phyloP scores from a whole-genome alignment of 1,139 yeast species.

The Kodamaea suecica region DNA sequence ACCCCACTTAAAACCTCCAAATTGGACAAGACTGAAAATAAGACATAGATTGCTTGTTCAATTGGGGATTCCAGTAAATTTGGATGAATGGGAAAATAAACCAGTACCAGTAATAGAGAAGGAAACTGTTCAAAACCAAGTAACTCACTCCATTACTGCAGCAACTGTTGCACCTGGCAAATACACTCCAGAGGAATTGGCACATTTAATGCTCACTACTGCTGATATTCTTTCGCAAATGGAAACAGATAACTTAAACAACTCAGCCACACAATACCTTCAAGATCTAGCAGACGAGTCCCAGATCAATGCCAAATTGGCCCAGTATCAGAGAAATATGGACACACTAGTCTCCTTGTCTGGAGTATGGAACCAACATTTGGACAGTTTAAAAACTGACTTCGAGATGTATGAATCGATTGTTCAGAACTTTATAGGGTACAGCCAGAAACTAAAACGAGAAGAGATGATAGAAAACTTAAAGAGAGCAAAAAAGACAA shows the following conservation, averaged over 20 bases:
- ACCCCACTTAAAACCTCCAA: slow-evolving; percentile 48
- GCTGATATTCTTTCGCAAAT: slow-evolving; percentile 27
- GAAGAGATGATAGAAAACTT: slow-evolving; percentile 45
- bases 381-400: slow-evolving; percentile 44
- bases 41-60: slow-evolving; percentile 55
- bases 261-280: slow-evolving; percentile 31
- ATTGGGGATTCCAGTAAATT: slow-evolving; percentile 58
- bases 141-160: slow-evolving; percentile 2
- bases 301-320: slow-evolving; percentile 26
- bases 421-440: slow-evolving; percentile 68
- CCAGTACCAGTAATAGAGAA: slow-evolving; percentile 4
- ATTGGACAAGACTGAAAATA: slow-evolving; percentile 58
- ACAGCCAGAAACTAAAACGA: slow-evolving; percentile 56
- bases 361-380: slow-evolving; percentile 49
- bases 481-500: slow-evolving; percentile 20
- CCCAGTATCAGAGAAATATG: slow-evolving; percentile 28
- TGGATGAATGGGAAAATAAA: slow-evolving; percentile 41
- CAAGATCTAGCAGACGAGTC: slow-evolving; percentile 19
- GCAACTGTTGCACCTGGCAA: slow-evolving; percentile 24
- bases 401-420: slow-evolving; percentile 66
- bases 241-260: slow-evolving; percentile 37
- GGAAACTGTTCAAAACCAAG: slow-evolving; percentile 1
- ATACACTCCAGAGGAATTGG: slow-evolving; percentile 20
- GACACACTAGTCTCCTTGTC: slow-evolving; percentile 33
- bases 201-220: slow-evolving; percentile 21